Evolutionary conservation across 768 basidiomycete genomes (phyloP).

Genomic region (Phylloporus sp.): DNA sequence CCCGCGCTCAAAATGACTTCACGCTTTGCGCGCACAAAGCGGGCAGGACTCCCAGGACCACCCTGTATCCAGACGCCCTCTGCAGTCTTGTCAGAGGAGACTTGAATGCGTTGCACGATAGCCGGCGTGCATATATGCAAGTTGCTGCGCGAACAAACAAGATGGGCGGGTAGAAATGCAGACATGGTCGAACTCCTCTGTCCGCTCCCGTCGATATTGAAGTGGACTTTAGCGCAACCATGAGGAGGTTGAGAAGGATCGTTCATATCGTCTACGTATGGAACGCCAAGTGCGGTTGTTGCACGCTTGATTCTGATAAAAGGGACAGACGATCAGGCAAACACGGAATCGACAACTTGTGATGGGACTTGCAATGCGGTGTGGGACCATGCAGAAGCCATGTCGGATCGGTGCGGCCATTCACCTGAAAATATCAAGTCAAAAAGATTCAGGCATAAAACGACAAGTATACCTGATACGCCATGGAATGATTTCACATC

Average conservation of each 20-base stretch:
- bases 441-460: too few species aligned
- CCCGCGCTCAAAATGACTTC: not conserved
- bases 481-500: not conserved
- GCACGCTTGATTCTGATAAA: not conserved
- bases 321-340: not conserved
- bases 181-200: not conserved
- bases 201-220: not conserved
- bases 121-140: not conserved
- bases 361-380: not conserved
- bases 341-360: not conserved
- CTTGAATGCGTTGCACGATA: not conserved
- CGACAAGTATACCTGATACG: not conserved
- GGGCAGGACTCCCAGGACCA: not conserved
- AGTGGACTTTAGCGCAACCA: not conserved
- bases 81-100: not conserved
- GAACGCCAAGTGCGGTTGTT: not conserved
- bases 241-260: not conserved
- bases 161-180: not conserved
- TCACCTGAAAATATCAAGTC: not conserved
- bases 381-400: not conserved
- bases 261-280: not conserved
- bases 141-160: not conserved
- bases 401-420: not conserved
- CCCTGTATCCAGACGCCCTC: not conserved
- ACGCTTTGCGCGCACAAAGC: not conserved